A percentile compares a stretch with the other conserved stretches of the same genome.
phyloP scores from a whole-genome alignment of 768 basidiomycete genomes.

The Kwoniella mangroviensis region DNA sequence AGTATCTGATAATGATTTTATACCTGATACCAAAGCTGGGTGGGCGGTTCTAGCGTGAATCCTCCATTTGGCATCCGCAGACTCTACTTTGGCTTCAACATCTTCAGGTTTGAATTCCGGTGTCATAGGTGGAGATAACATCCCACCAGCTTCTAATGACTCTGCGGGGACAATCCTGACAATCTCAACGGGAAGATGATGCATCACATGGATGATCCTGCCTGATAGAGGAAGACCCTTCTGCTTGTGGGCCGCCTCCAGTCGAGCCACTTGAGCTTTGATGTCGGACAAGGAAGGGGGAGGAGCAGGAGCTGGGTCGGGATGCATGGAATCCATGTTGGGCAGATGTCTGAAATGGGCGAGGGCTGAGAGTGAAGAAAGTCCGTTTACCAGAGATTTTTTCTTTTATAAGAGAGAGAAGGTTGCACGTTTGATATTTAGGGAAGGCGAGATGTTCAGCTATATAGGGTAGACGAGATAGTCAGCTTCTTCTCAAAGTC shows the following conservation, averaged over 20 bases:
- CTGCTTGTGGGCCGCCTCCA: constrained; percentile 73
- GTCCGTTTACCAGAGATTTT: neutral
- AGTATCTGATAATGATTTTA: constrained; percentile 77
- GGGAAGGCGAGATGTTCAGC: neutral
- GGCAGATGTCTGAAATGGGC: neutral
- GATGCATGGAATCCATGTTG: constrained; percentile 57
- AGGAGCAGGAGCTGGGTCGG: constrained; percentile 53
- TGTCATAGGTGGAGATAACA: constrained; percentile 74
- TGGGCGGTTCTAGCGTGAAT: constrained; percentile 83
- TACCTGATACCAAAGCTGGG: constrained; percentile 92
- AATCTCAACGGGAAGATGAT: constrained; percentile 80
- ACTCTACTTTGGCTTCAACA: constrained; percentile 52
- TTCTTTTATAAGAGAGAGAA: neutral
- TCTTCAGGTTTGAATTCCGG: constrained; percentile 69
- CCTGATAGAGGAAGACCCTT: constrained; percentile 78
- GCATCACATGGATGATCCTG: constrained; percentile 87
- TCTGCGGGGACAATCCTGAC: constrained; percentile 59
- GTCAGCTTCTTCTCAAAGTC: constrained; percentile 10
- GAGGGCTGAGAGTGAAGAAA: neutral
- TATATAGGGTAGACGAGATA: neutral
- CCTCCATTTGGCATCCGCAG: constrained; percentile 66
- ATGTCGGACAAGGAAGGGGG: constrained; percentile 65
- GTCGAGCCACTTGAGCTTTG: constrained; percentile 69
- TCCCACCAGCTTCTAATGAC: constrained; percentile 36
- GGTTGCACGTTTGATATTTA: neutral